Conservation (phyloP, 768 basidiomycete genomes). For the Rossbeevera mucosa region DNA sequence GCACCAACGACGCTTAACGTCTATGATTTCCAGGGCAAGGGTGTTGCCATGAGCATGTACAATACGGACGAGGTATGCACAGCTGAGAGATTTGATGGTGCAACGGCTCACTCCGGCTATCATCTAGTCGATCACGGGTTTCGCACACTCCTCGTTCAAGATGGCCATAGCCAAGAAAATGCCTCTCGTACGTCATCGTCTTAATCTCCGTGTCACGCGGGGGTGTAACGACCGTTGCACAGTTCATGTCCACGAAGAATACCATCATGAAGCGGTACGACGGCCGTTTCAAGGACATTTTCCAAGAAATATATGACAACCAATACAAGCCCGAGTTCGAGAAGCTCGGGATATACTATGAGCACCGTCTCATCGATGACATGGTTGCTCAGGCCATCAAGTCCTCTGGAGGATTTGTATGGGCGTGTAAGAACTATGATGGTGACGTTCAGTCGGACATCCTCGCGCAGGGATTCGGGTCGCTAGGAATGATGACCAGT, state of each 20-base stretch:
- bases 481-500: conserved; percentile 96
- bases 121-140: conserved; percentile 79
- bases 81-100: background rate
- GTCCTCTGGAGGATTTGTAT: conserved; percentile 87
- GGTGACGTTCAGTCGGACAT: conserved; percentile 90
- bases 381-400: conserved; percentile 99
- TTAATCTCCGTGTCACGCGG: conserved; percentile 8
- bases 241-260: conserved; percentile 99
- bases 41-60: conserved; percentile 97
- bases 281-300: conserved; percentile 98
- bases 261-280: conserved; percentile 97
- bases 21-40: conserved; percentile 89
- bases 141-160: conserved; percentile 97
- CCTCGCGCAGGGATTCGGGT: conserved; percentile 96
- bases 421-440: conserved; percentile 76
- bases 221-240: background rate
- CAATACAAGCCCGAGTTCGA: conserved; percentile 72
- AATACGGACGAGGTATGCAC: conserved; percentile 84
- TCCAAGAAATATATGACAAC: conserved; percentile 91
- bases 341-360: conserved; percentile 74
- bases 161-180: conserved; percentile 83
- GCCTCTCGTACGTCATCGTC: conserved; percentile 49
- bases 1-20: conserved; percentile 68
- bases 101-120: background rate
- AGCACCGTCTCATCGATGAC: conserved; percentile 95